Evolutionary conservation across 2,329 filamentous ascomycete species (phyloP), one percentile per base, ranked within the genome.

Genomic region (Trichoderma brevicompactum): DNA sequence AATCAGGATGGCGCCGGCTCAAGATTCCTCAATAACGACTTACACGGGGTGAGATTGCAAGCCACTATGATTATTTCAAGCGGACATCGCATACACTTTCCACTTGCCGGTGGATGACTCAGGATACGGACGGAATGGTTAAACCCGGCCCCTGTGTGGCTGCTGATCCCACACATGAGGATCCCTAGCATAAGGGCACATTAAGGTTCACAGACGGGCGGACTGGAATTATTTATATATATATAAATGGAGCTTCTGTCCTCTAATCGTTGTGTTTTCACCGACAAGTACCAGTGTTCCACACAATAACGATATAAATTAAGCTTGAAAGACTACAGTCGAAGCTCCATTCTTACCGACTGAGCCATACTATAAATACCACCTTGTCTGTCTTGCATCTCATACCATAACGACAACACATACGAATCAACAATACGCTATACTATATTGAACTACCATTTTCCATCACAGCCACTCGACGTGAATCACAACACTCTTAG

Each of bases 11-110:
- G 23, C 32, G 34, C 17, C 36, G 15, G 48, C 7, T 34, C 54
- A 19, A 7, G 56, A 41, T 60, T 44, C n/a, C 44, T 41, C n/a
- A 15, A 17, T 44, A 17, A 49, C 32, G 38, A 55, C 60, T 64
- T 41, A 44, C n/a, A 52, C 28, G 49, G 5, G 50, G 19, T 36
- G n/a, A 36, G 7, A 36, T 23, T 28, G 53, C 59, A 43, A 17
- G n/a, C 17, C 23, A 19, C 44, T 32, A 46, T 41, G 58, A 41
- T 50, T 4, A 12, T 10, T 34, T 36, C 12, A 19, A 34, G 46
- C 19, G 38, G 46, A 61, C 15, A 32, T 32, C 34, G 41, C 49
- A 50, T 60, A 40, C 19, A 13, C 28, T 28, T 40, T 49, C 8
- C 17, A 10, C 15, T 41, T 9, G 46, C 2, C 36, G 46, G 38